These are phyloP conservation scores for Mitragyna speciosa DNA, from an alignment of 257 asterid genomes.

Conservation along the genomic window DNA sequence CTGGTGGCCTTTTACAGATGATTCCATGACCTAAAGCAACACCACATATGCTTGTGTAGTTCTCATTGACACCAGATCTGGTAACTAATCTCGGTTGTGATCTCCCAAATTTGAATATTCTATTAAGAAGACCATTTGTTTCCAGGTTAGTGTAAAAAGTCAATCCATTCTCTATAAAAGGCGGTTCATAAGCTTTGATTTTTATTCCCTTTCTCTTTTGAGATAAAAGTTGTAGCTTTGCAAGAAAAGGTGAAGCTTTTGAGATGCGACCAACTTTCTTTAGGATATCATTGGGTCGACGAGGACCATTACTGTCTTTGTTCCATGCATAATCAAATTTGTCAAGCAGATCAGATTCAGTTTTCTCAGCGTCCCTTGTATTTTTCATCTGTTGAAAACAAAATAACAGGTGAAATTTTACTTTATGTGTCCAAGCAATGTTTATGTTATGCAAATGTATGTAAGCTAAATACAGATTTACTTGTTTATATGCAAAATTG, in stretches of 20 bases:
- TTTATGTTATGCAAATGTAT: background rate
- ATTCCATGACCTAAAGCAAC: constrained; percentile 67
- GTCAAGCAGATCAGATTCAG: constrained; percentile 73
- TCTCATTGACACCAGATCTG: constrained; percentile 19
- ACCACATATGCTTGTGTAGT: constrained; percentile 50
- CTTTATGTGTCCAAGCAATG: background rate
- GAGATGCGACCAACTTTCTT: constrained; percentile 38
- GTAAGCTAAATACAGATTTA: background rate
- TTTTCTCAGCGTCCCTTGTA: constrained; percentile 71
- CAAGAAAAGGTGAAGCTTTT: constrained; percentile 41
- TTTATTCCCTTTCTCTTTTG: constrained; percentile 57
- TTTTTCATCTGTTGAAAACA: constrained; percentile 53
- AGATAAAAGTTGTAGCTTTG: constrained; percentile 41
- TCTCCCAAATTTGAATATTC: constrained; percentile 56
- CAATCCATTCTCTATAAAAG: constrained; percentile 33
- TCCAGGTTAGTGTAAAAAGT: constrained; percentile 19
- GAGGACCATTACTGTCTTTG: constrained; percentile 71
- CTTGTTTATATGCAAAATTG: background rate
- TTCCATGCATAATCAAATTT: constrained; percentile 93
- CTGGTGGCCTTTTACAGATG: constrained; percentile 59
- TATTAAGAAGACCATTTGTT: constrained; percentile 31
- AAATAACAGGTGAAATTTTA: constrained; percentile 14
- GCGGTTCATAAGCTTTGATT: constrained; percentile 44
- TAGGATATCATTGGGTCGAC: constrained; percentile 64
- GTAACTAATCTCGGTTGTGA: constrained; percentile 37